phyloP scores from a whole-genome alignment of 2,329 filamentous ascomycete species.

The Fusarium sp. region DNA sequence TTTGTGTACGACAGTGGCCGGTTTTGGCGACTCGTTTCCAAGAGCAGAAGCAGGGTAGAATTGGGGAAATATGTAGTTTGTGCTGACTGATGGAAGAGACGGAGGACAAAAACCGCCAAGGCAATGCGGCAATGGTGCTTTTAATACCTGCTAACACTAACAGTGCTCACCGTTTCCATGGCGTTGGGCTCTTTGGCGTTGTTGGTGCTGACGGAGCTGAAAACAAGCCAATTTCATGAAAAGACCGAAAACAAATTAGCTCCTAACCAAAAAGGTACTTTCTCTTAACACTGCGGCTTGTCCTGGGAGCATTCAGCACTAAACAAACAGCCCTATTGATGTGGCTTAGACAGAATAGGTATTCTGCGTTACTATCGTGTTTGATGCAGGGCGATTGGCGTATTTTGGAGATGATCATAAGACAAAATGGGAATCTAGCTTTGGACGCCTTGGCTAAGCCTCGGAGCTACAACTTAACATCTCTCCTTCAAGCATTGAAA shows the following conservation, averaged over 20 bases:
- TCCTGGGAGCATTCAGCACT: neutral
- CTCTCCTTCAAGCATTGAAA: neutral
- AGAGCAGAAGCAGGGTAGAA: neutral
- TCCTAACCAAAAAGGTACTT: conserved; percentile 3
- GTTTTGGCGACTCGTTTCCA: conserved; percentile 12
- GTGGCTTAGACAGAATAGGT: conserved; percentile 2
- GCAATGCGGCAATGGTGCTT: neutral
- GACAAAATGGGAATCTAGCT: neutral
- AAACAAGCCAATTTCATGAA: neutral
- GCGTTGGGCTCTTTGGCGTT: neutral
- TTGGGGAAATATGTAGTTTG: neutral
- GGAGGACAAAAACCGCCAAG: neutral
- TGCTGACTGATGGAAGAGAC: neutral
- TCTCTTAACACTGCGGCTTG: neutral
- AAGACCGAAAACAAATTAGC: conserved; percentile 12
- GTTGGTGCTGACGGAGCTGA: conserved; percentile 27
- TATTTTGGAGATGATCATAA: conserved; percentile 1
- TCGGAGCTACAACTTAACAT: neutral
- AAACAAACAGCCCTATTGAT: conserved; percentile 6
- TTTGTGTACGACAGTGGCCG: neutral
- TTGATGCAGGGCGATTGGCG: conserved; percentile 1
- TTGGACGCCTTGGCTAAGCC: neutral
- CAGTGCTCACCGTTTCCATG: neutral
- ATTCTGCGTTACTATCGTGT: neutral
- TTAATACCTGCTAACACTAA: conserved; percentile 6